Base-by-base conservation (phyloP, 2,329 filamentous ascomycete species). In the Chrysoporthe cubensis region DNA sequence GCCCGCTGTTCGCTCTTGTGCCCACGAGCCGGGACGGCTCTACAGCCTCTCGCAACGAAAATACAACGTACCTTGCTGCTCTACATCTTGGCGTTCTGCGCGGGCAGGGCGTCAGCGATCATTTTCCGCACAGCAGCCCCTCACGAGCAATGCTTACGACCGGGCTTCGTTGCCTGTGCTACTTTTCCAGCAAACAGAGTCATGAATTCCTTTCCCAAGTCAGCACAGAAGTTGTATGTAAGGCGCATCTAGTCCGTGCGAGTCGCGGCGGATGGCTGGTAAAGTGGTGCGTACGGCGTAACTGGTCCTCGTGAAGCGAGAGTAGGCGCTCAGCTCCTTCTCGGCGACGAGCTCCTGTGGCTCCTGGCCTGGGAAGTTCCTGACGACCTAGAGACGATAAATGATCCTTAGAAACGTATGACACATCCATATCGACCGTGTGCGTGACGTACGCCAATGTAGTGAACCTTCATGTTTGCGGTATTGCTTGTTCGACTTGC, bases 161-260 rank as follows among this genome's bases (percentile, higher is more conserved):
- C 58, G 16, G 70, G 68, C 67, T 73, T 74, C 69, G 93, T 97
- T 74, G 92, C 87, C 81, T 96, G 92, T 70, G 95, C 95, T 61
- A 97, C 91, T 21, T 91, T 95, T 80, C 93, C 93, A 79, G 89
- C 88, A 82, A 96, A 95, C 75, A 97, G 84, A 66, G 89, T 91
- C 89, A 97, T 92, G 84, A 96, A 90, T 79, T 90, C 84, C 68
- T 70, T 59, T 42, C 34, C 40, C 4, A 16, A 40, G 66, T 70
- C 44, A 70, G 64, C 21, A 66, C 50, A 32, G 26, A 8, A 18
- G 6, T 61, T 34, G 40, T 21, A 37, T 6, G n/a, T 16, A 26
- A 4, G 34, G 7, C n/a, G 42, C 42, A 44, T 16, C 13, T 16
- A 26, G n/a, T n/a, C 57, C 32, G 14, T 21, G 16, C 11, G 9